A percentile compares a stretch with the other conserved stretches of the same genome.
Conservation (phyloP, 2,329 filamentous ascomycete species). For the Penicillium concentricum region DNA sequence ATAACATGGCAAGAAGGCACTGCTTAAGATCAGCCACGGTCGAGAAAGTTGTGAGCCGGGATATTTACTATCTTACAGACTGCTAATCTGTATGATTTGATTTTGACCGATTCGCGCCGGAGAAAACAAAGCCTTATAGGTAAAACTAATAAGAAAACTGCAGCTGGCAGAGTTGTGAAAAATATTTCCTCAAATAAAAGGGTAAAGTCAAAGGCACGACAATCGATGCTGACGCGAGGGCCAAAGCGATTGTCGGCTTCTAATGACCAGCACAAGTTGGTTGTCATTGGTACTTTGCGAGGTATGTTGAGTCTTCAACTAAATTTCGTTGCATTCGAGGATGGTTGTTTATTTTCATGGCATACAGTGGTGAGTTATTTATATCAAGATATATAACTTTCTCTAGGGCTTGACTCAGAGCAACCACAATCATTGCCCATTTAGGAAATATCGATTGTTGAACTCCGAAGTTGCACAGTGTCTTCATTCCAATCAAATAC, state of each 20-base stretch:
- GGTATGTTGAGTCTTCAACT: not conserved
- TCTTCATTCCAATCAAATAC: not conserved
- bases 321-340: not conserved
- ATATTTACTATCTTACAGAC: not conserved
- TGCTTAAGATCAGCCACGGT: not conserved
- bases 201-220: constrained; percentile 1
- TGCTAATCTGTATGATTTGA: not conserved
- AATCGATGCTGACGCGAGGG: not conserved
- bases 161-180: not conserved
- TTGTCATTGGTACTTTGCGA: not conserved
- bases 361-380: not conserved
- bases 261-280: not conserved
- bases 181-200: constrained; percentile 2
- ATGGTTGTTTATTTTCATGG: not conserved
- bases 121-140: not conserved
- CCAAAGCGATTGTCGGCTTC: not conserved
- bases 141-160: not conserved
- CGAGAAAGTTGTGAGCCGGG: not conserved
- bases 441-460: not conserved
- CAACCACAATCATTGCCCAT: not conserved
- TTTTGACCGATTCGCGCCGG: not conserved
- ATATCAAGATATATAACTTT: not conserved
- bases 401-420: not conserved
- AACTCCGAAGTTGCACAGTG: not conserved
- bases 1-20: not conserved